Conservation (phyloP, 768 basidiomycete species). For the Dentipellis fragilis region DNA sequence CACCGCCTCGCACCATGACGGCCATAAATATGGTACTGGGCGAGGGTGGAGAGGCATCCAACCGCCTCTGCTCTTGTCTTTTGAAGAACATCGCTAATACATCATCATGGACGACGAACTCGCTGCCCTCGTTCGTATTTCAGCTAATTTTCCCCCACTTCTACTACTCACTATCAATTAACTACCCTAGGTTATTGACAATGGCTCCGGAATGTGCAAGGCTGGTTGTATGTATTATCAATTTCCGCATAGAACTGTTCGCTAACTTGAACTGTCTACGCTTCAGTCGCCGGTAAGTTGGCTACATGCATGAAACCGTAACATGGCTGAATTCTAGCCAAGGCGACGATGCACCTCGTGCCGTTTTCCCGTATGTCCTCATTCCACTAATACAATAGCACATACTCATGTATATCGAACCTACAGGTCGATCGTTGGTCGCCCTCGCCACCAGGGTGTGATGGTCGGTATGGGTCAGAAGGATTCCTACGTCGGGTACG, state of each 20-base stretch:
- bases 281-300: slow-evolving; percentile 42
- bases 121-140: slow-evolving; percentile 36
- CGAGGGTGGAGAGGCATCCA: not conserved
- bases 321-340: slow-evolving; percentile 34
- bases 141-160: not conserved
- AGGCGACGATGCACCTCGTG: slow-evolving; percentile 97
- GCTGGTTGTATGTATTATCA: slow-evolving; percentile 67
- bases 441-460: slow-evolving; percentile 64
- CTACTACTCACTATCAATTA: not conserved
- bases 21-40: not conserved
- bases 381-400: not conserved
- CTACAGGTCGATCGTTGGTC: slow-evolving; percentile 56
- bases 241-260: slow-evolving; percentile 28
- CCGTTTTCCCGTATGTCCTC: slow-evolving; percentile 84
- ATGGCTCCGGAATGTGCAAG: slow-evolving; percentile 99
- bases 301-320: slow-evolving; percentile 12
- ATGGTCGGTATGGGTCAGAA: slow-evolving; percentile 77
- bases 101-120: slow-evolving; percentile 52
- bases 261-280: slow-evolving; percentile 66
- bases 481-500: slow-evolving; percentile 66
- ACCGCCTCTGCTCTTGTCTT: not conserved
- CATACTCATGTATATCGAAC: not conserved
- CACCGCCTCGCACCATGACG: not conserved
- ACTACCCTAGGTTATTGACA: slow-evolving; percentile 66
- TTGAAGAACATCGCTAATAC: not conserved